phyloP scores from a whole-genome alignment of 208 protist species.

The Acanthamoeba triangularis region DNA sequence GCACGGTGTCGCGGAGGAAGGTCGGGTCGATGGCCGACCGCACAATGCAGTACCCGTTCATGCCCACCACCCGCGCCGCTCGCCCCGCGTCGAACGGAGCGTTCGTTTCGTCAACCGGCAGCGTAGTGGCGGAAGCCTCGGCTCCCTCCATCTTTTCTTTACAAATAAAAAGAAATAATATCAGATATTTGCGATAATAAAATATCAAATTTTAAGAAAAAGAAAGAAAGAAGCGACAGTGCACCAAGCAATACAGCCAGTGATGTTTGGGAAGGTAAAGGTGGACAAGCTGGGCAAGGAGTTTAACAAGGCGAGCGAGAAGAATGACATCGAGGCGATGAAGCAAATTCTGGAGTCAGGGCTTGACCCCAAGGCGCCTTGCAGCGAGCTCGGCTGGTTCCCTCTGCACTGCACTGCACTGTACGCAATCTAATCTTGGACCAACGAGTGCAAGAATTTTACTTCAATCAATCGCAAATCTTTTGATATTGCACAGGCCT shows the following conservation, averaged over 20 bases:
- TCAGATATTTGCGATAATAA: too few relatives aligned
- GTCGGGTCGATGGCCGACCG: background rate
- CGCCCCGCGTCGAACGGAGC: background rate
- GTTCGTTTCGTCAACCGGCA: too few relatives aligned
- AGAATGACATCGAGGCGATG: background rate
- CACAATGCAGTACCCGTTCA: slow-evolving; percentile 43
- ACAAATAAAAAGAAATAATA: background rate
- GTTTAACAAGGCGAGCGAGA: background rate
- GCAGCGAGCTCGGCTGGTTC: background rate
- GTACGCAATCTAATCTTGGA: background rate
- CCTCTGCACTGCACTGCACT: slow-evolving; percentile 17
- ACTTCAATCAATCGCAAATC: background rate
- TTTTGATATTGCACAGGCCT: background rate
- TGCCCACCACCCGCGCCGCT: background rate
- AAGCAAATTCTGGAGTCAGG: background rate
- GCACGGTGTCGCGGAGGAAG: background rate
- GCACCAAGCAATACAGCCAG: too few relatives aligned
- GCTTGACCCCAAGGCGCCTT: background rate
- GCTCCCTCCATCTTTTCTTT: background rate
- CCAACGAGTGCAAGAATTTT: background rate
- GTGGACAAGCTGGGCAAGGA: background rate
- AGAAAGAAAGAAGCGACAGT: background rate
- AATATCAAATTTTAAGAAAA: too few relatives aligned
- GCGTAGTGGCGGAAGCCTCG: too few relatives aligned
- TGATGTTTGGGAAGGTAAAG: background rate